Base-by-base conservation (phyloP, 345 rosid genomes). In the Dipteronia sinensis region DNA sequence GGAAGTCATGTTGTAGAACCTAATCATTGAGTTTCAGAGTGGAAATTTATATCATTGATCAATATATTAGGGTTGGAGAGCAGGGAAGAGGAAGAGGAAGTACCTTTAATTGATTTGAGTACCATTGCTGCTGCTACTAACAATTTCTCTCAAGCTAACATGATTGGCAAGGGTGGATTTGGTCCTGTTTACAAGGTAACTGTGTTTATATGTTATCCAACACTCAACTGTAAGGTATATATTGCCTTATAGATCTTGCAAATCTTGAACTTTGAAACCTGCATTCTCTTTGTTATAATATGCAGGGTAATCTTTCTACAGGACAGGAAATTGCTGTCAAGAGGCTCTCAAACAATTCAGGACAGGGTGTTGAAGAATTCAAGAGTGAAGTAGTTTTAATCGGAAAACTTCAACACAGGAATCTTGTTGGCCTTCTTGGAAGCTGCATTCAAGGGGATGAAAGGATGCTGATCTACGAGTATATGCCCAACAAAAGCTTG, bases 271-370 rank as follows among this genome's bases (percentile, higher is more conserved):
- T 34, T 34, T 34, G 38, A 34, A 34, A 34, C 38, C 4, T 34
- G 38, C 38, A 34, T 34, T 34, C 38, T 34, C 38, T 34, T 6
- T 34, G 6, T 34, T 34, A 81, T 83, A 86, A 34, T 34, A 34
- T 34, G 38, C 38, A 34, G 38, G 38, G 86, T 17, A 71, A 31
- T 10, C 76, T 83, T 20, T 47, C 25, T 4, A 51, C 72, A 7
- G 83, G 84, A 56, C 83, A 84, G 55, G 89, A 86, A 22, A 80
- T 88, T 46, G 87, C 91, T 11, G 85, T 81, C 59, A 86, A 88
- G 63, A 84, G 85, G 56, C 77, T 85, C 7, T 84, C 90, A 16
- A 80, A 67, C 42, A 64, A 71, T 62, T 84, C 89, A 38, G 56
- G 69, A 11, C 89, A 86, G 71, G 89, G 91, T 13, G 44, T 27